These are phyloP conservation scores for Neurospora sp. DNA, from an alignment of 495 filamentous ascomycete species.

Conservation along the genomic window DNA sequence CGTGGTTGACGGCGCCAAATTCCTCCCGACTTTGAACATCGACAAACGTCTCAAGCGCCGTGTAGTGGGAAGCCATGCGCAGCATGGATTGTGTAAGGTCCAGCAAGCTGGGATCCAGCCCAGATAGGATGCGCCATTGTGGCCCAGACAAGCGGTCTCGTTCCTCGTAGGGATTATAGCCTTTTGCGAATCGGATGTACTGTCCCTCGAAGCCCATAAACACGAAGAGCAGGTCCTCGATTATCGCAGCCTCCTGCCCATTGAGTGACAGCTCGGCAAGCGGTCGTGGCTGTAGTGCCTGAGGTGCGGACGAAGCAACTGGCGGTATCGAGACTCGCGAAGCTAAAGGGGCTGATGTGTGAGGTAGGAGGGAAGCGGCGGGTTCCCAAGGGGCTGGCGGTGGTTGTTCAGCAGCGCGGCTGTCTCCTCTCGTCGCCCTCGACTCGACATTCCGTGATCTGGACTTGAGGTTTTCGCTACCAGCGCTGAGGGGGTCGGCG, in stretches of 20 bases:
- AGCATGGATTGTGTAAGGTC: slow-evolving; percentile 82
- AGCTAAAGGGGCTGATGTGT: slow-evolving; percentile 82
- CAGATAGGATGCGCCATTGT: slow-evolving; percentile 64
- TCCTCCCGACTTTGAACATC: slow-evolving; percentile 89
- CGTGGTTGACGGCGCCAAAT: slow-evolving; percentile 93
- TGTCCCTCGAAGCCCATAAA: slow-evolving; percentile 99
- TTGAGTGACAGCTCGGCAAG: slow-evolving; percentile 65
- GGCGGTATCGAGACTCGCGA: slow-evolving; percentile 78
- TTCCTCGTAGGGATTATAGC: slow-evolving; percentile 74
- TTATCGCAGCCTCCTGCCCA: slow-evolving; percentile 70
- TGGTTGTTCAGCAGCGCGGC: slow-evolving; percentile 10
- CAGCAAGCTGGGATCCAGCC: slow-evolving; percentile 81
- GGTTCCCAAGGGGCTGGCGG: slow-evolving; percentile 56
- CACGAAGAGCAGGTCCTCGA: slow-evolving; percentile 87
- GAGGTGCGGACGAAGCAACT: slow-evolving; percentile 60
- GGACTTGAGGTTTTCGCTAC: slow-evolving; percentile 14
- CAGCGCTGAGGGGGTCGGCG: slow-evolving; percentile 48
- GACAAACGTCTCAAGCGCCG: slow-evolving; percentile 81
- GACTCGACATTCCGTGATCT: not conserved
- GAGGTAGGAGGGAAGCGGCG: slow-evolving; percentile 67
- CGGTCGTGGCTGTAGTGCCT: slow-evolving; percentile 56
- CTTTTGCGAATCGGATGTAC: slow-evolving; percentile 76
- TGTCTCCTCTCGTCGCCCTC: not conserved
- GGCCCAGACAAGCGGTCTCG: slow-evolving; percentile 80
- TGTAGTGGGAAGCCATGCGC: slow-evolving; percentile 91